A percentile compares a stretch with the other conserved stretches of the same genome.
Evolutionary conservation across 2,329 filamentous ascomycete genomes (phyloP).

Genomic region (Drechslerella dactyloides): DNA sequence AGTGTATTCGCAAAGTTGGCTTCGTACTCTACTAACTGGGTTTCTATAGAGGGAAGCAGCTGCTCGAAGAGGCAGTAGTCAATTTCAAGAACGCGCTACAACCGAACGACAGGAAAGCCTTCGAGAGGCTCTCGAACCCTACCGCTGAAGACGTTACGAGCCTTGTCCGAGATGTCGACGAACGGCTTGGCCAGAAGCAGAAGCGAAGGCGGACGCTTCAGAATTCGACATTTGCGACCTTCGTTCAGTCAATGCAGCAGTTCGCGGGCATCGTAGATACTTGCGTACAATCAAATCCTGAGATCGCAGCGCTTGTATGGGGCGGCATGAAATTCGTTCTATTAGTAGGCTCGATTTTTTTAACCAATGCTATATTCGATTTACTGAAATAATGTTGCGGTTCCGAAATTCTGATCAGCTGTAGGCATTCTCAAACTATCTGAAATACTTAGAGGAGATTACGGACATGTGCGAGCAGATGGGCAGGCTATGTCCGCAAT

Average conservation of each 20-base stretch:
- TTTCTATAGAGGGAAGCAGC: constrained; percentile 18
- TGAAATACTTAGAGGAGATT: constrained; percentile 33
- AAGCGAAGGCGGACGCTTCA: constrained; percentile 35
- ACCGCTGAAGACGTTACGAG: constrained; percentile 30
- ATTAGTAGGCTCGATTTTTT: constrained; percentile 54
- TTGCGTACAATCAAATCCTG: constrained; percentile 58
- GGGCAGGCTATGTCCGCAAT: constrained; percentile 37
- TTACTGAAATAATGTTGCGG: background rate
- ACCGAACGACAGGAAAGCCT: constrained; percentile 13
- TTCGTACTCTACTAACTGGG: constrained; percentile 3
- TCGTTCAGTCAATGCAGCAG: constrained; percentile 58
- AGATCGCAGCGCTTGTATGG: constrained; percentile 60
- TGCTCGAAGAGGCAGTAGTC: constrained; percentile 16
- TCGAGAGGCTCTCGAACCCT: constrained; percentile 17
- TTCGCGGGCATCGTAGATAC: constrained; percentile 59
- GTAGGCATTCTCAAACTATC: constrained; percentile 33
- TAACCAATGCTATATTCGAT: no score
- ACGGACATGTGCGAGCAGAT: constrained; percentile 35
- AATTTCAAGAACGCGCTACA: constrained; percentile 31
- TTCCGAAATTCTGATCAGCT: constrained; percentile 5
- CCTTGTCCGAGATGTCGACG: constrained; percentile 28
- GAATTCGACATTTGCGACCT: constrained; percentile 36
- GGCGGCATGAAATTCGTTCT: constrained; percentile 60
- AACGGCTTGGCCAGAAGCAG: constrained; percentile 22
- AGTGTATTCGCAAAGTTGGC: background rate